Evolutionary conservation across 2,329 filamentous ascomycete genomes (phyloP).

Genomic region (Fusarium compactum): DNA sequence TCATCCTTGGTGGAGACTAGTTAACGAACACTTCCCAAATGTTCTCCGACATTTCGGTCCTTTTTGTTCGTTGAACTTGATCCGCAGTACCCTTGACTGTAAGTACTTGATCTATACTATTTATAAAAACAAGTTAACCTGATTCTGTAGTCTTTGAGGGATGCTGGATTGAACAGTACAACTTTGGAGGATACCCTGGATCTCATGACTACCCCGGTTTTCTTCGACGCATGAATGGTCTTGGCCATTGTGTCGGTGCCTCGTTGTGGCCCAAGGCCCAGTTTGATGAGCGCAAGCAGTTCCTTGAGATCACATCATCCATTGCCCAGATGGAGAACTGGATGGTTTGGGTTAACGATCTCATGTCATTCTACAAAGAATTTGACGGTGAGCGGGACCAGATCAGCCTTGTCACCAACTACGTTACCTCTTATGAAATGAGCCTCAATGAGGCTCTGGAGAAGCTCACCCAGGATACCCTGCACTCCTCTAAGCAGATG

Average conservation of each 20-base stretch:
- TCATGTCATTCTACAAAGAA: constrained; percentile 9
- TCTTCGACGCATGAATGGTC: neutral
- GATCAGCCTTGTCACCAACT: constrained; percentile 2
- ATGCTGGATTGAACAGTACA: constrained; percentile 2
- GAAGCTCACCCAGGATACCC: neutral
- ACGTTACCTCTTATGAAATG: neutral
- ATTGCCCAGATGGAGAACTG: constrained; percentile 7
- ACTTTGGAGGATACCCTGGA: neutral
- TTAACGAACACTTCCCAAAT: neutral
- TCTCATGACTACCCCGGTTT: neutral
- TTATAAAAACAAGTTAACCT: neutral
- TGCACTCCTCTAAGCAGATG: neutral
- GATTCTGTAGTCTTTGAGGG: neutral
- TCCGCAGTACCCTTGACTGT: neutral
- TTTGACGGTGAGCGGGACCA: constrained; percentile 1
- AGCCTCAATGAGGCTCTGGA: neutral
- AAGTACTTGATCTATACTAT: neutral
- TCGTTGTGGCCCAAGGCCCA: neutral
- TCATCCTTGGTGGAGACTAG: neutral
- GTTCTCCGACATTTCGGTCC: neutral
- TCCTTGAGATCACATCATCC: neutral
- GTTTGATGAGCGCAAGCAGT: neutral
- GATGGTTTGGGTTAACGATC: constrained; percentile 5
- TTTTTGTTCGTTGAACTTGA: neutral
- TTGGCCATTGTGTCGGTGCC: neutral